These are phyloP conservation scores for Melastoma candidum DNA, from an alignment of 441 rosid genomes.

Conservation along the genomic window DNA sequence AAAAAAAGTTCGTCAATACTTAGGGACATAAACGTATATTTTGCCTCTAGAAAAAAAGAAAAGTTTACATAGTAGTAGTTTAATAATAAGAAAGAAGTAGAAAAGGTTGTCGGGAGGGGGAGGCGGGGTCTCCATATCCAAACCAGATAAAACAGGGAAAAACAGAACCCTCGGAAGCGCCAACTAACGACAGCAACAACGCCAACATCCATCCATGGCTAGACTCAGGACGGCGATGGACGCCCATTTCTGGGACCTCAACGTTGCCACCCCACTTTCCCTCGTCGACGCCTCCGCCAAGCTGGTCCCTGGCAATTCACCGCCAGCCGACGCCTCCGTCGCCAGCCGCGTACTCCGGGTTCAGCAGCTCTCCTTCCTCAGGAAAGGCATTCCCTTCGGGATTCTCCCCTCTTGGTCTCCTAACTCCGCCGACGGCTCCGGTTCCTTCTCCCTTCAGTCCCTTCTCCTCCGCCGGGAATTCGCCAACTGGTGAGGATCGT, in stretches of 20 bases:
- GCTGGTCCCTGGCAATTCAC: slow-evolving; percentile 70
- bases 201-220: slow-evolving; percentile 30
- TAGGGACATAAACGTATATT: too few relatives aligned
- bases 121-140: too few relatives aligned
- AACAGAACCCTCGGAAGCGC: too few relatives aligned
- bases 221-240: slow-evolving; percentile 65
- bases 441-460: slow-evolving; percentile 67
- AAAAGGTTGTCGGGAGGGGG: too few relatives aligned
- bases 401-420: slow-evolving; percentile 61
- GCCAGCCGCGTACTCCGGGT: slow-evolving; percentile 66
- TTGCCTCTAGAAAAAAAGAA: too few relatives aligned
- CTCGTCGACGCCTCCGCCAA: slow-evolving; percentile 50
- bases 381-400: slow-evolving; percentile 66
- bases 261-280: slow-evolving; percentile 47
- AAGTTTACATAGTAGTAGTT: too few relatives aligned
- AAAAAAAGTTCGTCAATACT: too few relatives aligned
- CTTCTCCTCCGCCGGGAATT: slow-evolving; percentile 41
- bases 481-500: slow-evolving; percentile 36
- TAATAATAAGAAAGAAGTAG: too few relatives aligned
- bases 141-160: too few relatives aligned
- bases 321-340: slow-evolving; percentile 51
- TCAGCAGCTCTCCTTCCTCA: slow-evolving; percentile 67
- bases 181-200: too few relatives aligned
- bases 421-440: slow-evolving; percentile 33
- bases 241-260: slow-evolving; percentile 69